Base-by-base conservation (phyloP, 805 yeast species). In the Yarrowia osloensis region DNA sequence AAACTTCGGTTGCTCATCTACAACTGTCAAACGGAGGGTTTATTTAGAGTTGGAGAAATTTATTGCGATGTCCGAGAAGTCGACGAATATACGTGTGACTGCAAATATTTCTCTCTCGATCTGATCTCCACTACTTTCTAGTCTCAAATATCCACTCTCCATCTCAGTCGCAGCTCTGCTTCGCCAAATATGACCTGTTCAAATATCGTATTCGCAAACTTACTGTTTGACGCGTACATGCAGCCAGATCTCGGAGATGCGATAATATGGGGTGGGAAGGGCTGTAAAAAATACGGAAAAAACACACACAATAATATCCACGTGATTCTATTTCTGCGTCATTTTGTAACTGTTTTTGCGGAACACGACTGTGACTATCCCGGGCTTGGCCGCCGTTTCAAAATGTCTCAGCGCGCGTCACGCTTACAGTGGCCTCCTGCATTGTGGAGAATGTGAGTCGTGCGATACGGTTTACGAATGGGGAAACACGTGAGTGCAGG, bases 381-480 rank as follows among this genome's bases (percentile, higher is more conserved):
- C 37, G 13, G 37, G 9, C 8, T 4, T 29, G 22, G n/a, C 54
- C 54, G 26, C 55, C 55, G 55, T 50, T 50, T 50, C 57, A 50
- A 50, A 50, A 50, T 50, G 57, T 50, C 57, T 50, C 57, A 50
- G 55, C 15, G 39, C 57, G 40, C 57, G 57, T 50, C 57, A 33
- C 40, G 57, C 40, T 50, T 50, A 50, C 57, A 50, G 40, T 50
- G 40, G 57, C 57, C 57, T 50, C 57, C 57, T 50, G 57, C 57
- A 50, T 50, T 50, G 57, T 50, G 57, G 57, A 50, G 57, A 50
- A 50, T 50, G 57, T 50, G 57, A 49, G 57, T 22, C 39, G 26
- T 15, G 26, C 37, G 57, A 50, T 50, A 50, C 57, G 40, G 40
- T 50, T 31, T 33, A 50, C 35, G 7, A 47, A 28, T 44, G 50